phyloP scores from a whole-genome alignment of 148 eudicot genomes.

The Cornus controversa region DNA sequence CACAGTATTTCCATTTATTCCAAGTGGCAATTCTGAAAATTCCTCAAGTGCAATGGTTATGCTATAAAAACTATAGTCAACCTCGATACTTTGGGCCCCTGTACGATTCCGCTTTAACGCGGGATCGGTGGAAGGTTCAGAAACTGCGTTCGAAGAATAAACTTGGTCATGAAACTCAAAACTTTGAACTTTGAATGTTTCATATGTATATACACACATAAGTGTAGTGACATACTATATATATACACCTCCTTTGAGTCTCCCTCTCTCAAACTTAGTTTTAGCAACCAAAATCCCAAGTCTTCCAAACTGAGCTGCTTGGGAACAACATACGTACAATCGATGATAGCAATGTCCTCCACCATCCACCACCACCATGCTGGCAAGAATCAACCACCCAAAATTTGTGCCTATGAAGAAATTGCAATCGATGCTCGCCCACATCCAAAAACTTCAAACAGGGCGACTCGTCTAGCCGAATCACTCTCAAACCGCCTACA shows the following conservation, averaged over 20 bases:
- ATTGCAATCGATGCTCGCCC: background rate
- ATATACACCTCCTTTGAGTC: background rate
- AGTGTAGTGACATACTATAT: too few relatives aligned
- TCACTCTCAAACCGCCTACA: constrained; percentile 30
- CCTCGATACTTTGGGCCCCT: background rate
- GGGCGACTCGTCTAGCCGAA: constrained; percentile 19
- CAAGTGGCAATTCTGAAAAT: background rate
- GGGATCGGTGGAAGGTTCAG: background rate
- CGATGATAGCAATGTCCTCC: background rate
- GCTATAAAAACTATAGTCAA: background rate
- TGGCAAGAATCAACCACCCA: background rate
- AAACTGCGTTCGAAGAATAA: too few relatives aligned
- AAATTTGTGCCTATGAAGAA: constrained; percentile 6
- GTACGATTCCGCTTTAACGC: background rate
- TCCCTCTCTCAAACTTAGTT: background rate
- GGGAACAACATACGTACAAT: too few relatives aligned
- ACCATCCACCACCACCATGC: constrained; percentile 5
- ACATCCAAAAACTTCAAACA: background rate
- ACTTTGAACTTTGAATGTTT: background rate
- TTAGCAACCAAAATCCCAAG: too few relatives aligned
- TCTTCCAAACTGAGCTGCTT: too few relatives aligned
- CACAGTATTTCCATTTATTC: background rate
- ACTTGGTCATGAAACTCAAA: background rate
- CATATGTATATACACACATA: background rate
- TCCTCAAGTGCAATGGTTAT: background rate